Conservation (phyloP, 495 filamentous ascomycete genomes). For the Pseudoneurospora amorphoporcata region DNA sequence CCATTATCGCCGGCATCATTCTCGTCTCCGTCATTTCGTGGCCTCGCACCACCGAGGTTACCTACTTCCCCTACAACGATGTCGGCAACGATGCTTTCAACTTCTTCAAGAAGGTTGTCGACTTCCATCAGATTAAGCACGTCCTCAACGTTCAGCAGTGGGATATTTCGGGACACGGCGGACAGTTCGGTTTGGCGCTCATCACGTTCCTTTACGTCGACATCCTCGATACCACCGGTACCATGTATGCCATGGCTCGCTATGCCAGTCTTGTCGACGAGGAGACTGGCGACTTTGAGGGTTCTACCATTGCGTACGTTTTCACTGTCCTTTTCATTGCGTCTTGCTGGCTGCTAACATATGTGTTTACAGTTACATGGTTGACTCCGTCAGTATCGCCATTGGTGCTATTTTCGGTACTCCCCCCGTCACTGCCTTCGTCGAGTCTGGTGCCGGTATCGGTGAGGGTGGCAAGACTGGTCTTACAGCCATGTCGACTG, state of each 20-base stretch:
- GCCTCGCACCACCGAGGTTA: constrained; percentile 62
- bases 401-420: constrained; percentile 66
- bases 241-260: constrained; percentile 73
- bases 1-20: constrained; percentile 68
- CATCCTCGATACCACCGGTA: constrained; percentile 68
- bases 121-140: constrained; percentile 62
- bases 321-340: too few relatives aligned
- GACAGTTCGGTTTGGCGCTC: constrained; percentile 65
- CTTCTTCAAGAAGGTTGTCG: constrained; percentile 76
- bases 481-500: constrained; percentile 66
- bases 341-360: not conserved
- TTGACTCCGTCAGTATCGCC: constrained; percentile 67
- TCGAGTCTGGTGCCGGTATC: constrained; percentile 77
- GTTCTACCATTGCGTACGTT: constrained; percentile 51
- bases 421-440: constrained; percentile 71
- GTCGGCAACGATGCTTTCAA: constrained; percentile 58
- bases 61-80: constrained; percentile 63
- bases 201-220: constrained; percentile 83
- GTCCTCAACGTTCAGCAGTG: constrained; percentile 58
- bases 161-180: constrained; percentile 49
- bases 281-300: constrained; percentile 66
- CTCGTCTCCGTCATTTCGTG: constrained; percentile 78
- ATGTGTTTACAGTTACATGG: constrained; percentile 41
- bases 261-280: constrained; percentile 67
- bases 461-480: constrained; percentile 74